phyloP scores from a whole-genome alignment of 2,329 filamentous ascomycete genomes.

The Hawksworthiomyces lignivorus region DNA sequence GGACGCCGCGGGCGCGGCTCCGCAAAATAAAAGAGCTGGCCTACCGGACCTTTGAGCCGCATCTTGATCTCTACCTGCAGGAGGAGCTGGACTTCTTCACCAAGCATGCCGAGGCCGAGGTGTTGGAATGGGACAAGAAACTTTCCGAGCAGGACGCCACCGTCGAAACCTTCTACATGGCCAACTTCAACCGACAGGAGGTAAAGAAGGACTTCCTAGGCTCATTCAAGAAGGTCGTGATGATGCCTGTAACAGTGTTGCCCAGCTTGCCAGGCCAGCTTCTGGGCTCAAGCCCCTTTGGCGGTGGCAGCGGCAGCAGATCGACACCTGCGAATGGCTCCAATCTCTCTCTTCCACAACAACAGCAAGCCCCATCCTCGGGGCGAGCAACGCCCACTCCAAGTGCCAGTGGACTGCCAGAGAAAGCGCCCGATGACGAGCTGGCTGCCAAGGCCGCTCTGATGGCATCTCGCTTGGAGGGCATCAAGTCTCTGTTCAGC shows the following conservation, averaged over 20 bases:
- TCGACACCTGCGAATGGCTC: neutral
- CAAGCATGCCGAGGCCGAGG: constrained; percentile 65
- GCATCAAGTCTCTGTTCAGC: constrained; percentile 90
- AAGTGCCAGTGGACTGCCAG: constrained; percentile 5
- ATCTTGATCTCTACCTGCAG: constrained; percentile 86
- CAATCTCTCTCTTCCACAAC: neutral
- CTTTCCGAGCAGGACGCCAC: constrained; percentile 84
- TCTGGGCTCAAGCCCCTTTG: constrained; percentile 48
- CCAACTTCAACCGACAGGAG: constrained; percentile 84
- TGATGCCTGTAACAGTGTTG: constrained; percentile 94
- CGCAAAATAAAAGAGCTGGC: constrained; percentile 58
- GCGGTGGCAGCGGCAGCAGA: constrained; percentile 21
- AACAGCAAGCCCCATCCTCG: neutral
- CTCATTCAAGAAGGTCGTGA: constrained; percentile 96
- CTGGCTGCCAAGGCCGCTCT: constrained; percentile 95
- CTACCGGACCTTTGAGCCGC: constrained; percentile 73
- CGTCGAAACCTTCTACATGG: constrained; percentile 92
- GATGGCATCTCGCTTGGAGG: constrained; percentile 90
- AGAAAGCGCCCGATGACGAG: constrained; percentile 73
- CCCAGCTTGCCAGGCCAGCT: constrained; percentile 60
- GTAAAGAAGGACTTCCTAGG: constrained; percentile 95
- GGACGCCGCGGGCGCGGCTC: constrained; percentile 8
- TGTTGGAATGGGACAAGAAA: constrained; percentile 83
- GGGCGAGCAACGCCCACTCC: constrained; percentile 8
- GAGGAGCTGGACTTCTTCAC: constrained; percentile 87